Percentiles rank a stretch among this genome's conserved stretches.
Conservation (phyloP, 176 grass and related monocot species). For the Poa annua region DNA sequence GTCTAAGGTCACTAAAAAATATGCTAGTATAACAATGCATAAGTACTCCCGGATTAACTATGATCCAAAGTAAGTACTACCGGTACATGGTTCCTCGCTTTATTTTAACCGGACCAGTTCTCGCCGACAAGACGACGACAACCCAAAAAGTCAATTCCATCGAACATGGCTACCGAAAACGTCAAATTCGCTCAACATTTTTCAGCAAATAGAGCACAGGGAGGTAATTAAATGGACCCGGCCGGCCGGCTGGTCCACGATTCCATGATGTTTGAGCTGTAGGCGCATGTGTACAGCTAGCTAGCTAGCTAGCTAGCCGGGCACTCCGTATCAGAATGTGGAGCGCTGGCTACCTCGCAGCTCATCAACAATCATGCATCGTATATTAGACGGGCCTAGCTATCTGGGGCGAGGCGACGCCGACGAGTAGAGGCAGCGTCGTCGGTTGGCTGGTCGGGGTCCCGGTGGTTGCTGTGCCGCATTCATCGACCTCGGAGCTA, state of each 20-base stretch:
- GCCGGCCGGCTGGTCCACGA: no score
- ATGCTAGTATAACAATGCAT: background rate
- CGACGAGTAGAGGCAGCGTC: background rate
- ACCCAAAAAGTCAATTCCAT: background rate
- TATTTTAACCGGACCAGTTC: background rate
- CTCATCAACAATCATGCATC: no score
- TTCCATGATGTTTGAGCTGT: background rate
- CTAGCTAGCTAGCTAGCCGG: background rate
- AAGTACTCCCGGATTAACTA: background rate
- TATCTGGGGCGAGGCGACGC: background rate
- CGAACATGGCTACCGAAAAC: background rate
- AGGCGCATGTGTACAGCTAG: constrained; percentile 20
- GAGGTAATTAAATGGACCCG: no score
- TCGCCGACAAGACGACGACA: background rate
- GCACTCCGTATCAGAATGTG: background rate
- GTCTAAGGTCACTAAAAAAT: background rate
- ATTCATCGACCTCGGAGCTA: constrained; percentile 20
- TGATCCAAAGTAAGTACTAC: background rate
- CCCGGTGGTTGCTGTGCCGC: constrained; percentile 49
- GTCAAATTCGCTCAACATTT: background rate
- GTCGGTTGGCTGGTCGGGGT: constrained; percentile 48
- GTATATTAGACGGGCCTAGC: no score
- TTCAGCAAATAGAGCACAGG: background rate
- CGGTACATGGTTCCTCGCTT: no score
- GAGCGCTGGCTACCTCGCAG: background rate